Evolutionary conservation across 371 early-diverging fungal species (phyloP), one percentile per base, ranked within the genome.

Genomic region (Mycotypha africana): DNA sequence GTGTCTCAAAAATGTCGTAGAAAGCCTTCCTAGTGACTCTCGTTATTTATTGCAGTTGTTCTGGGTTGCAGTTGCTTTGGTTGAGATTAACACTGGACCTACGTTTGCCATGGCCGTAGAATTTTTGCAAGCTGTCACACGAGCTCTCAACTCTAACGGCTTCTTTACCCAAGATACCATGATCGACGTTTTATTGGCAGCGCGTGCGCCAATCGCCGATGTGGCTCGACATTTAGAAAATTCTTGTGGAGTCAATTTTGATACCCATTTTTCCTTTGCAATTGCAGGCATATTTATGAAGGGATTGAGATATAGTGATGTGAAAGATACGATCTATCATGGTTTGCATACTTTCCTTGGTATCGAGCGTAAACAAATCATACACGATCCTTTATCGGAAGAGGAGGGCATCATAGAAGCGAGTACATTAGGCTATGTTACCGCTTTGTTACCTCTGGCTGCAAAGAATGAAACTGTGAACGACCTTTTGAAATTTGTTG

Each of bases 241-340:
- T 11, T 51, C 70, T n/a, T 73, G 76, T 21, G 92, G 90, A 8
- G 74, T 93, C 45, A 82, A 81, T 54, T 94, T 92, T 67, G 76
- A 79, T 24, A 68, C 76, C 3, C 85, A 92, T 62, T 92, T 95
- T 51, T 79, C 91, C 16, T 89, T 91, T 53, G 91, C 93, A 15
- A 70, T 92, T 39, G 79, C 88, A 1, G 79, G 85, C 14, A 77
- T 82, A 5, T 62, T 95, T 17, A 60, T 93, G 59, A 89, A 86
- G 53, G 94, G 93, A 17, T 48, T 94, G 47, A 78, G 80, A 47
- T 78, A 85, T 47, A 76, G 80, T 17, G 60, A 71, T 30, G 85
- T 84, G 10, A 84, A 85, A 38, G 74, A 77, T 10, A 67, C 73
- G 14, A 82, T 91, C 0, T 78, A 75, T 20, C 62, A 69, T 9